Evolutionary conservation across 805 yeast species (phyloP).

Genomic region (Helenozyma rhizophorensis): DNA sequence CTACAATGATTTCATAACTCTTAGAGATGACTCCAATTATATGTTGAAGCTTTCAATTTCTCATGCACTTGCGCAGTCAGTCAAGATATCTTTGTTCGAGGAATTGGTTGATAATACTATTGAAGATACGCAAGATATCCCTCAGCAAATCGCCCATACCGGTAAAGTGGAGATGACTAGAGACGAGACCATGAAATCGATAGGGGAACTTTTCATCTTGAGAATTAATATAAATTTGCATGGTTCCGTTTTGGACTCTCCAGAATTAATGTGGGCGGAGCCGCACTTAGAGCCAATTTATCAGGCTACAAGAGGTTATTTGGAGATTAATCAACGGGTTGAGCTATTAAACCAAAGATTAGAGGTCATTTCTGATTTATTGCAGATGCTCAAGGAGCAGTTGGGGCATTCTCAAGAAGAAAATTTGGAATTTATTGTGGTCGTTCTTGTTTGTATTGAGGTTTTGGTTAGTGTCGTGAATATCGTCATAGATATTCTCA

Average conservation of each 20-base stretch:
- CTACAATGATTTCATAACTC: constrained; percentile 90
- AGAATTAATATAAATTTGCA: constrained; percentile 77
- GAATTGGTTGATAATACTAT: constrained; percentile 95
- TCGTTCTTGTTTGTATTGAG: constrained; percentile 86
- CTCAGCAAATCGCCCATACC: constrained; percentile 89
- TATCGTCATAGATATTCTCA: constrained; percentile 56
- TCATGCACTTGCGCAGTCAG: constrained; percentile 94
- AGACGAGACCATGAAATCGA: constrained; percentile 93
- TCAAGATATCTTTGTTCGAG: constrained; percentile 90
- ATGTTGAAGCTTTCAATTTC: constrained; percentile 91
- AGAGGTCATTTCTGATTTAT: constrained; percentile 87
- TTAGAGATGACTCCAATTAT: constrained; percentile 84
- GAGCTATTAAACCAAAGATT: constrained; percentile 83
- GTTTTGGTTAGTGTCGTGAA: constrained; percentile 84
- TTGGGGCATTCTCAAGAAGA: constrained; percentile 92
- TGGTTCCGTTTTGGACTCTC: constrained; percentile 89
- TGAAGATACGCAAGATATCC: constrained; percentile 95
- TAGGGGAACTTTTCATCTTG: constrained; percentile 90
- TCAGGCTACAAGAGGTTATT: constrained; percentile 92
- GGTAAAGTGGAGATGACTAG: constrained; percentile 95
- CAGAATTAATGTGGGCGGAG: constrained; percentile 98
- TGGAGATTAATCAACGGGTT: constrained; percentile 93
- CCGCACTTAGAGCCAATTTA: constrained; percentile 97
- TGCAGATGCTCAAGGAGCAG: constrained; percentile 96
- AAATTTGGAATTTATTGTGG: constrained; percentile 85